A percentile compares a stretch with the other conserved stretches of the same genome.
Conservation (phyloP, 805 yeast species). For the Suhomyces vadensis region DNA sequence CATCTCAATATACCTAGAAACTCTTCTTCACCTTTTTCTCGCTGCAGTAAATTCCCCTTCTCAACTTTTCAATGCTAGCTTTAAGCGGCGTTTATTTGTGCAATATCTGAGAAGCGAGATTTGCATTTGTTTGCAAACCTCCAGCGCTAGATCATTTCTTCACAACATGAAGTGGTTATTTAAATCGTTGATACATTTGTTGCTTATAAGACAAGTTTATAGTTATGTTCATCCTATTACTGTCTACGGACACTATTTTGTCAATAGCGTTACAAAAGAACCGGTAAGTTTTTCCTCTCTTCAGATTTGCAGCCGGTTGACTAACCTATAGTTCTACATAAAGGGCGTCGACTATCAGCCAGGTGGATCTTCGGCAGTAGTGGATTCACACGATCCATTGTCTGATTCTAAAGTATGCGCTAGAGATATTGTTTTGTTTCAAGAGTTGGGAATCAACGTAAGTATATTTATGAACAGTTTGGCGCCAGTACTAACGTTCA, state of each 20-base stretch:
- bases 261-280: slow-evolving; percentile 69
- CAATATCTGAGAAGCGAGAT: no score
- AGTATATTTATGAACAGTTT: slow-evolving; percentile 10
- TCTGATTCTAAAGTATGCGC: slow-evolving; percentile 73
- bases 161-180: neutral
- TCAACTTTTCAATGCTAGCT: no score
- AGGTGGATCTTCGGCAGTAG: slow-evolving; percentile 84
- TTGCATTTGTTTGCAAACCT: neutral
- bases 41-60: no score
- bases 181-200: neutral
- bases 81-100: no score
- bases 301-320: neutral
- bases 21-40: no score
- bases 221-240: slow-evolving; percentile 61
- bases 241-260: slow-evolving; percentile 68
- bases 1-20: no score
- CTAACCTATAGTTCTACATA: slow-evolving; percentile 57
- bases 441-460: slow-evolving; percentile 76
- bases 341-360: slow-evolving; percentile 96
- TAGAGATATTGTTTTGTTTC: slow-evolving; percentile 78
- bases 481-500: slow-evolving; percentile 18
- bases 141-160: neutral
- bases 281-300: slow-evolving; percentile 47
- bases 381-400: slow-evolving; percentile 64
- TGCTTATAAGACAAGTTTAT: neutral